These are phyloP conservation scores for Microthlaspi erraticum DNA, from an alignment of 345 rosid species.

Conservation along the genomic window DNA sequence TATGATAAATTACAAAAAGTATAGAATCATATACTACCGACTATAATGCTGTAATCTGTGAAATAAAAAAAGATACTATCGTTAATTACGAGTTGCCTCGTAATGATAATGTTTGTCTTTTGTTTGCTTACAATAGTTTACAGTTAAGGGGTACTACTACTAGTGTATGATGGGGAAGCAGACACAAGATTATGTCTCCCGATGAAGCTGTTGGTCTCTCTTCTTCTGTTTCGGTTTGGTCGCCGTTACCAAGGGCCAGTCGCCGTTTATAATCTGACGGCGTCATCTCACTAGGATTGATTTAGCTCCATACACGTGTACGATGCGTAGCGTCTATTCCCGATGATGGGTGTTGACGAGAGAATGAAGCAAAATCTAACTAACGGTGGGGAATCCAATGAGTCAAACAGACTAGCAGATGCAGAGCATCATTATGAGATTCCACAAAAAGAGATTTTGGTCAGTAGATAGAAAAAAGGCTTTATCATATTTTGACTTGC, in stretches of 20 bases:
- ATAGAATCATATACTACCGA: neutral
- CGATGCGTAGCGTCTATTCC: neutral
- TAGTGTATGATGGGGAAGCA: slow-evolving; percentile 34
- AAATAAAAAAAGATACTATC: neutral
- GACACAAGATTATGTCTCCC: slow-evolving; percentile 48
- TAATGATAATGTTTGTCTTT: slow-evolving; percentile 37
- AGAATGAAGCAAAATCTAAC: slow-evolving; percentile 11
- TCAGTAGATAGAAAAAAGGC: neutral
- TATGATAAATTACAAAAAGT: neutral
- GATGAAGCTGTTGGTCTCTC: slow-evolving; percentile 35
- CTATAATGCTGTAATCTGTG: neutral
- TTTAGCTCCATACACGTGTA: slow-evolving; percentile 28
- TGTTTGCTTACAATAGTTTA: slow-evolving; percentile 13
- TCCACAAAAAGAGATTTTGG: slow-evolving; percentile 32
- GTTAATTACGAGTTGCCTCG: slow-evolving; percentile 10
- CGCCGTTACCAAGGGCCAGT: slow-evolving; percentile 31
- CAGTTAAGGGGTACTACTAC: neutral
- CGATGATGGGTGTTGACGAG: slow-evolving; percentile 25
- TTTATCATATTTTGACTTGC: too few species aligned
- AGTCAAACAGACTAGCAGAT: slow-evolving; percentile 38
- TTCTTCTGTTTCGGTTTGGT: slow-evolving; percentile 30
- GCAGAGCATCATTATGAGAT: slow-evolving; percentile 44
- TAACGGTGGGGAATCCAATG: slow-evolving; percentile 36
- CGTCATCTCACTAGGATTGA: neutral
- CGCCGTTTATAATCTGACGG: slow-evolving; percentile 37